Conservation (phyloP, 2,329 filamentous ascomycete species). For the Colletotrichum sp. region DNA sequence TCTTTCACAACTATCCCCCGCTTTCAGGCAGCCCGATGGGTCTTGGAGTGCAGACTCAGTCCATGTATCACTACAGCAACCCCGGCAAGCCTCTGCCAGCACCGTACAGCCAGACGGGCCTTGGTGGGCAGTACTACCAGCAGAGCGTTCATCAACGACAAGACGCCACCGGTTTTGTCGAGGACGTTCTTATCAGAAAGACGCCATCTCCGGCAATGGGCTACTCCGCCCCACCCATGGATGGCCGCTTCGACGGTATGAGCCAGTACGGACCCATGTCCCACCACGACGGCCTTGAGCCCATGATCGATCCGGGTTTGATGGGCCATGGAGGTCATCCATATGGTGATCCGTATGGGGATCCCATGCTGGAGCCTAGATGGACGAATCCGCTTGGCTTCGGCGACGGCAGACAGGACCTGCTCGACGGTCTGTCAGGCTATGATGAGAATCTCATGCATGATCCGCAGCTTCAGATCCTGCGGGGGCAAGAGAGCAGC, state of each 20-base stretch:
- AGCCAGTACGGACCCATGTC: constrained; percentile 18
- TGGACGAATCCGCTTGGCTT: constrained; percentile 17
- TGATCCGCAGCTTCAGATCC: constrained; percentile 26
- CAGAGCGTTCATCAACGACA: constrained; percentile 33
- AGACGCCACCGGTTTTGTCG: constrained; percentile 26
- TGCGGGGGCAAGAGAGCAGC: constrained; percentile 36
- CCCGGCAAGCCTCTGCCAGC: constrained; percentile 37
- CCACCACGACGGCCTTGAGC: constrained; percentile 23
- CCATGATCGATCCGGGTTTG: constrained; percentile 21
- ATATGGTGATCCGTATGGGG: constrained; percentile 15
- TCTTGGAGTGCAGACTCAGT: constrained; percentile 17
- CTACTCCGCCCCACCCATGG: constrained; percentile 11
- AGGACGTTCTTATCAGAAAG: constrained; percentile 36
- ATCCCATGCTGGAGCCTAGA: constrained; percentile 16
- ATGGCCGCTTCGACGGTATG: constrained; percentile 19
- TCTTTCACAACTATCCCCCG: constrained; percentile 17
- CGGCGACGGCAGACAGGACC: constrained; percentile 10
- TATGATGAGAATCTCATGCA: constrained; percentile 25
- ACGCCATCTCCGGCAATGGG: constrained; percentile 36
- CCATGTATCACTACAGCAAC: constrained; percentile 21
- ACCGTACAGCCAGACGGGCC: constrained; percentile 37
- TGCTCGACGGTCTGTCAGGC: constrained; percentile 21
- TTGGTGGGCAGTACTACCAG: constrained; percentile 41
- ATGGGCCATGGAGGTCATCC: constrained; percentile 16
- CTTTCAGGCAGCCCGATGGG: constrained; percentile 18